Percentiles rank a stretch among this genome's conserved stretches.
Evolutionary conservation across 257 asterid species (phyloP).

Genomic region (Leonotis leonurus): DNA sequence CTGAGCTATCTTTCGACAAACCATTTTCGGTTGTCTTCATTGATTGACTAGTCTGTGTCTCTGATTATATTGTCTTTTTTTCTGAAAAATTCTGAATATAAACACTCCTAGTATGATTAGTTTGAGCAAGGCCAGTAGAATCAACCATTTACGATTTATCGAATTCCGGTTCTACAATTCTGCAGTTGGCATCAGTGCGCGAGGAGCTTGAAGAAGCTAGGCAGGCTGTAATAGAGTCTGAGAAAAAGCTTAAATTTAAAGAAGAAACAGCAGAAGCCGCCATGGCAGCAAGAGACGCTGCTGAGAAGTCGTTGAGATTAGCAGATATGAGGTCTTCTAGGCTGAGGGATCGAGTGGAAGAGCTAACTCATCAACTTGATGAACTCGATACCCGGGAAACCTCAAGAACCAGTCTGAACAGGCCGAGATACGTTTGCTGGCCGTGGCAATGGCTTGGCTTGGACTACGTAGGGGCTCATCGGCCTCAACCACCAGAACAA

Average conservation of each 20-base stretch:
- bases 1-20: conserved; percentile 15
- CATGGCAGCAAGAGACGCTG: conserved; percentile 96
- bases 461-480: conserved; percentile 57
- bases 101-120: background rate
- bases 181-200: conserved; percentile 66
- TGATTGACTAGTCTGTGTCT: conserved; percentile 1
- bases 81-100: background rate
- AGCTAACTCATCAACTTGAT: conserved; percentile 80
- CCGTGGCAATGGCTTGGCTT: conserved; percentile 99
- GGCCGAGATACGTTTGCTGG: conserved; percentile 88
- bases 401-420: conserved; percentile 40
- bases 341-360: conserved; percentile 89
- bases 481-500: conserved; percentile 35
- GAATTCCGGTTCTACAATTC: conserved; percentile 11
- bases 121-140: background rate
- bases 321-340: conserved; percentile 81
- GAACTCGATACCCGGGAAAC: conserved; percentile 58
- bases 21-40: conserved; percentile 5
- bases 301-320: conserved; percentile 81
- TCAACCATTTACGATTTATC: background rate
- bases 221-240: conserved; percentile 60
- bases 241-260: conserved; percentile 83
- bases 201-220: conserved; percentile 85
- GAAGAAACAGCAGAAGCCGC: conserved; percentile 96
- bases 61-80: too few species aligned